Conservation (phyloP, 2,329 filamentous ascomycete species). For the Cordyceps cateniannulata region DNA sequence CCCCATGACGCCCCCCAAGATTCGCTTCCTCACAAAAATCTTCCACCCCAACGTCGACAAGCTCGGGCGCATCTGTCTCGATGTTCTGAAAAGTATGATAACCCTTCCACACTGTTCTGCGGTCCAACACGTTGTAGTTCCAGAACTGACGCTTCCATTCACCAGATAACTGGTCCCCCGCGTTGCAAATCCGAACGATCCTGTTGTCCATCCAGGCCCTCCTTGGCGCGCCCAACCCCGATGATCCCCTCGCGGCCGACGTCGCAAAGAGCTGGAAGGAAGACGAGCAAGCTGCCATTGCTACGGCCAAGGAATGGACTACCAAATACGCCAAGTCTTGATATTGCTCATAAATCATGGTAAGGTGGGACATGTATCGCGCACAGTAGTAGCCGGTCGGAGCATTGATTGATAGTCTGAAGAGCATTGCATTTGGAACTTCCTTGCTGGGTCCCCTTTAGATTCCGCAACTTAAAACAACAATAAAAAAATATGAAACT, state of each 20-base stretch:
- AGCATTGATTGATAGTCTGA: background rate
- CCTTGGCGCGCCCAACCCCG: constrained; percentile 91
- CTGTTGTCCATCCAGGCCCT: constrained; percentile 97
- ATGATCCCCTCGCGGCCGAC: constrained; percentile 96
- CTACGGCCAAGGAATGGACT: constrained; percentile 90
- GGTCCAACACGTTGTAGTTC: background rate
- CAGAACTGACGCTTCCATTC: constrained; percentile 10
- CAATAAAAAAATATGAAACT: background rate
- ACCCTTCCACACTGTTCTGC: background rate
- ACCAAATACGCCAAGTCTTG: constrained; percentile 63
- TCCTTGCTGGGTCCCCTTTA: background rate
- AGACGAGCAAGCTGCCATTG: constrained; percentile 85
- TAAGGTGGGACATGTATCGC: background rate
- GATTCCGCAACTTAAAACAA: background rate
- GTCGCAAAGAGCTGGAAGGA: constrained; percentile 98
- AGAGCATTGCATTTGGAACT: constrained; percentile 8
- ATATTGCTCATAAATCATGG: constrained; percentile 5
- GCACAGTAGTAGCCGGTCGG: background rate
- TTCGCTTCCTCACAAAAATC: constrained; percentile 97
- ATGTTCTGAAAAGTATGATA: constrained; percentile 85
- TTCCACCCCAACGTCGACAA: constrained; percentile 99
- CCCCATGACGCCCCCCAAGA: constrained; percentile 97
- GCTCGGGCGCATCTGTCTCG: constrained; percentile 91
- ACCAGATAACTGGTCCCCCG: constrained; percentile 95
- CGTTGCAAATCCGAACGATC: constrained; percentile 95